Evolutionary conservation across 2,329 filamentous ascomycete species (phyloP).

Genomic region (Rugonectria rugulosa): DNA sequence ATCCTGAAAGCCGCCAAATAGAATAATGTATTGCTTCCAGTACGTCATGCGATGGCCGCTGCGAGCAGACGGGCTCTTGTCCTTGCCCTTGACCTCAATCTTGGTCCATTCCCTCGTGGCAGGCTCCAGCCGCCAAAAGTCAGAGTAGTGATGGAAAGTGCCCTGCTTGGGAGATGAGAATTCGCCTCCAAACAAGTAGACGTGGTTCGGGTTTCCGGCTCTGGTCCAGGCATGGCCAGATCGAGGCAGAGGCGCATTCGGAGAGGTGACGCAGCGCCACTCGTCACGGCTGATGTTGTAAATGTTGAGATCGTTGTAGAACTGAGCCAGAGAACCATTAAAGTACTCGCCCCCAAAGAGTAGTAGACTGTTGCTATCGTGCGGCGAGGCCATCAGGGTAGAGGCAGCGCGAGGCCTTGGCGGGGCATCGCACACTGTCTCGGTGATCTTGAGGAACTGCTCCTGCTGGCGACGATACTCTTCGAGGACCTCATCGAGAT

Average conservation of each 20-base stretch:
- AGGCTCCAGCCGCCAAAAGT: constrained; percentile 94
- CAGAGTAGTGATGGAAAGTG: constrained; percentile 98
- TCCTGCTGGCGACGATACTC: constrained; percentile 94
- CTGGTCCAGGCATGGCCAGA: constrained; percentile 96
- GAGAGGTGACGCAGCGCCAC: constrained; percentile 89
- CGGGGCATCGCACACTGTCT: constrained; percentile 73
- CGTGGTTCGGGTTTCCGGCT: constrained; percentile 80
- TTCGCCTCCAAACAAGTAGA: constrained; percentile 96
- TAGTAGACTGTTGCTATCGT: constrained; percentile 86
- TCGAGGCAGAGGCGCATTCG: constrained; percentile 88
- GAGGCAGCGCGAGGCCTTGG: constrained; percentile 82
- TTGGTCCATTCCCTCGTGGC: constrained; percentile 88
- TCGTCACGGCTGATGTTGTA: constrained; percentile 84
- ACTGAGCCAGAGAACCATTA: constrained; percentile 84
- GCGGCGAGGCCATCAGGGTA: constrained; percentile 83
- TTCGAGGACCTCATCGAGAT: constrained; percentile 90
- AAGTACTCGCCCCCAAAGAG: constrained; percentile 96
- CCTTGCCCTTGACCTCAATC: constrained; percentile 79
- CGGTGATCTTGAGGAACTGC: constrained; percentile 92
- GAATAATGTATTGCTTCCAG: constrained; percentile 94
- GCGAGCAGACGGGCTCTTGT: constrained; percentile 81
- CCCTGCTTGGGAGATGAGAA: constrained; percentile 97
- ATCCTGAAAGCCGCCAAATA: constrained; percentile 97
- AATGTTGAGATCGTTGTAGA: constrained; percentile 72
- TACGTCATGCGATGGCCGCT: constrained; percentile 96